Evolutionary conservation across 208 protist species (phyloP), one percentile per base, ranked within the genome.

Genomic region (Naegleria gruberi): DNA sequence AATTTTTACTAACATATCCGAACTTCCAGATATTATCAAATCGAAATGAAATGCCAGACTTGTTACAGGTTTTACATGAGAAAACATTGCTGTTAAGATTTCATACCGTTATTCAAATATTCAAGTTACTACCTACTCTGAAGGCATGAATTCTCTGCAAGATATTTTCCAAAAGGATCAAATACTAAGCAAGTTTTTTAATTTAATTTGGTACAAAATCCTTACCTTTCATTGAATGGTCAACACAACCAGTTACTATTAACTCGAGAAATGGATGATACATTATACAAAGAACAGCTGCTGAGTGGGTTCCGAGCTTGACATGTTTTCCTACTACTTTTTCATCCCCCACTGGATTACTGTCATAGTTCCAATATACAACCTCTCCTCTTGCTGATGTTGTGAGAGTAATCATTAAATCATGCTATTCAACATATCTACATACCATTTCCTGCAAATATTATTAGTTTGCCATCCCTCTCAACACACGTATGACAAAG

Each of bases 81-180:
- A 23, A 47, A 42, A 46, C 82, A 86, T 86, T 6, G 43, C 42
- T 65, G 46, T 19, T 55, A 19, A 19, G 15, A 55, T 55, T 55
- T 19, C 46, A 55, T 55, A 55, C 5, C 15, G 15, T 5, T 15
- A 55, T 55, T 55, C 30, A 65, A 65, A 23, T 65, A 19, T 65
- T 65, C 30, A 23, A 19, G 2, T 10, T 23, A 65, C 15, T 30
- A 65, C 51, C 2, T 65, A 65, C 51, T 65, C n/a, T 86, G 82
- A 6, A 86, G 42, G 15, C 82, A 86, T 5, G 82, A 86, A 86
- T 46, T 46, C 17, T 46, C 43, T 47, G 37, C 30, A 12, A 86
- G 82, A 47, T 86, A 86, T 42, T 34, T 86, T 30, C 82, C 82
- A 86, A 86, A 86, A n/a, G 82, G 82, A 44, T 86, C 82, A 23